phyloP scores from a whole-genome alignment of 177 flowering plant species.

The Tripterygium wilfordii region DNA sequence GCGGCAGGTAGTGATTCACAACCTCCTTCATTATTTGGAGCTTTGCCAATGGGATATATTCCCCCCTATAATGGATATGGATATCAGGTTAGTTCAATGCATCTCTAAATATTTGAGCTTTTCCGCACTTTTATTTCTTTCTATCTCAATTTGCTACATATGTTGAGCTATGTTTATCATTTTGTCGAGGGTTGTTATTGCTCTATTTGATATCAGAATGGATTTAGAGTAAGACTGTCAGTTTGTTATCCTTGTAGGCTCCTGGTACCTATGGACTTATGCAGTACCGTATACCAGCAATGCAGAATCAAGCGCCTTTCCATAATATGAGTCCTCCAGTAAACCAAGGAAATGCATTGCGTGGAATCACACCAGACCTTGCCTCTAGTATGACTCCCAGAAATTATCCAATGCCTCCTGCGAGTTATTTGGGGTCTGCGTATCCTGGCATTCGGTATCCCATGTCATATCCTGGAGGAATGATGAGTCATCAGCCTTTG shows the following conservation, averaged over 20 bases:
- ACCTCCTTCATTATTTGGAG: slow-evolving; percentile 82
- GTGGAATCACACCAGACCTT: slow-evolving; percentile 54
- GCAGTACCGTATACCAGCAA: slow-evolving; percentile 73
- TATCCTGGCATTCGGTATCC: slow-evolving; percentile 82
- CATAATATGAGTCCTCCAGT: slow-evolving; percentile 60
- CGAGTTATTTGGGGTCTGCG: slow-evolving; percentile 60
- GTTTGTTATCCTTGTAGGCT: slow-evolving; percentile 41
- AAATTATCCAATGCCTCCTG: slow-evolving; percentile 60
- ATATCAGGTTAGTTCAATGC: too few relatives aligned
- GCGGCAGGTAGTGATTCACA: slow-evolving; percentile 54
- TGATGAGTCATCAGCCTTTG: slow-evolving; percentile 58
- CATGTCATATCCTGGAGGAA: slow-evolving; percentile 70
- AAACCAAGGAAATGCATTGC: slow-evolving; percentile 71
- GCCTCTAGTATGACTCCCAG: slow-evolving; percentile 54
- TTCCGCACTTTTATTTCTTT: too few relatives aligned
- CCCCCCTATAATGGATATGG: slow-evolving; percentile 89
- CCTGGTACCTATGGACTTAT: slow-evolving; percentile 88
- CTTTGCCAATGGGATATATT: slow-evolving; percentile 81
- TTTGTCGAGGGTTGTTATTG: too few relatives aligned
- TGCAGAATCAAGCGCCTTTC: slow-evolving; percentile 77
- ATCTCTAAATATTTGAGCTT: too few relatives aligned
- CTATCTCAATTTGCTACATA: too few relatives aligned
- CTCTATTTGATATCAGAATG: slow-evolving; percentile 1
- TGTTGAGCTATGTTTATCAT: too few relatives aligned
- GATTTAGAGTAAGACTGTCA: slow-evolving; percentile 1